Evolutionary conservation across 805 yeast species (phyloP), one percentile per base, ranked within the genome.

Genomic region (Candida sphagnicola): DNA sequence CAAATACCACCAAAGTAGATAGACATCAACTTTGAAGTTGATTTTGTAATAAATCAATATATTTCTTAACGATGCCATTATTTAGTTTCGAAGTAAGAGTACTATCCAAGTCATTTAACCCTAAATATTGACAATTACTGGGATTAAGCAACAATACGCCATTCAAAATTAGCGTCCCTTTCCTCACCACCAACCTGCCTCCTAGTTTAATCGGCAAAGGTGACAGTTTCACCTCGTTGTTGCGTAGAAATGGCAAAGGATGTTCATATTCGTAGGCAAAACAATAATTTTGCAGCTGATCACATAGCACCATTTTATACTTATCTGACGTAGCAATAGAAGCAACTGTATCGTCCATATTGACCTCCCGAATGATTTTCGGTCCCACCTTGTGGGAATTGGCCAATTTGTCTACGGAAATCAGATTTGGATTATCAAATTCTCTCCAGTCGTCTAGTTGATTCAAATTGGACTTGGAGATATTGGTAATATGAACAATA

Each of bases 261-360:
- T 74, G 77, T 13, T 67, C 48, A 39, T 48, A 45, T 49, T 82
- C 89, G 31, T 80, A 67, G 0, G 78, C 93, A 51, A 68, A 81
- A 39, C 74, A 66, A 13, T 72, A 53, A 31, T 73, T 71, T 2
- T 80, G 80, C 13, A 45, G 43, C 10, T 62, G 53, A 46, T 80
- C 88, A 50, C 76, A 80, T 21, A 85, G 53, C 0, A 80, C 72
- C 15, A 85, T 56, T 46, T 80, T 82, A 53, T 63, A 81, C 1
- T 70, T 59, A 18, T 54, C 47, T 40, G 50, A 23, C 8, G 51
- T 14, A 33, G 38, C 19, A 25, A 28, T 23, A 2, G 35, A 15
- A 12, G n/a, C 12, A 2, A 28, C 25, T 10, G 26, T 16, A 14
- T 31, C 72, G 4, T 75, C 80, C 31, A 73, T 50, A 46, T 77